Base-by-base conservation (phyloP, 495 filamentous ascomycete species). In the Penicillium macrosclerotiorum region DNA sequence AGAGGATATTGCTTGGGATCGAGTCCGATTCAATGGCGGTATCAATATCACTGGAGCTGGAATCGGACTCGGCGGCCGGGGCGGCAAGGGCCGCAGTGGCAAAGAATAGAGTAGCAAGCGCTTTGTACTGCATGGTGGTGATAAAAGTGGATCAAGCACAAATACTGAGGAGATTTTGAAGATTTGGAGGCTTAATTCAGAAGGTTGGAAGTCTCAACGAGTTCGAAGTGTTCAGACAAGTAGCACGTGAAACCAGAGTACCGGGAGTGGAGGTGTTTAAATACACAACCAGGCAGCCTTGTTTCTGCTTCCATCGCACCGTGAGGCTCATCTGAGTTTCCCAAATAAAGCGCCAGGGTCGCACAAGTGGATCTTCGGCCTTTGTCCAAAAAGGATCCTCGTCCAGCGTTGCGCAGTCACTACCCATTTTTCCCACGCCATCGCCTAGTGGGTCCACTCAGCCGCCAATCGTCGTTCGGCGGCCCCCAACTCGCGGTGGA, bases 51-150 rank as follows among this genome's bases (percentile, higher is more conserved):
- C 42, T 39, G 5, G 22, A 18, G 22, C 8, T 43, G 23, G 41
- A 17, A 18, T 30, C 16, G 19, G 9, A 14, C 18, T 55, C 37
- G 14, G 55, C 20, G 38, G 42, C 43, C 23, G 55, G 59, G 30
- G 49, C 47, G 20, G 57, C 55, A 11, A 62, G 8, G 8, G 46
- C 52, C 20, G 45, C 44, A 8, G 43, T 44, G 27, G 55, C 49
- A 26, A 59, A 49, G 20, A 62, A 41, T 13, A 59, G 26, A 22
- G 49, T 31, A 8, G 45, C 33, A 22, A 62, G 38, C 4, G 47
- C 37, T 30, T 51, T 60, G 59, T 52, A 60, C 37, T 62, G 59
- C 59, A 62, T 62, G 8, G 6, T 56, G 52, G 26, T 20, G 42
- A 12, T 23, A 2, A n/a, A n/a, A n/a, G n/a, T n/a, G n/a, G n/a